Conservation (phyloP, 257 asterid species). For the Jasminum sambac region DNA sequence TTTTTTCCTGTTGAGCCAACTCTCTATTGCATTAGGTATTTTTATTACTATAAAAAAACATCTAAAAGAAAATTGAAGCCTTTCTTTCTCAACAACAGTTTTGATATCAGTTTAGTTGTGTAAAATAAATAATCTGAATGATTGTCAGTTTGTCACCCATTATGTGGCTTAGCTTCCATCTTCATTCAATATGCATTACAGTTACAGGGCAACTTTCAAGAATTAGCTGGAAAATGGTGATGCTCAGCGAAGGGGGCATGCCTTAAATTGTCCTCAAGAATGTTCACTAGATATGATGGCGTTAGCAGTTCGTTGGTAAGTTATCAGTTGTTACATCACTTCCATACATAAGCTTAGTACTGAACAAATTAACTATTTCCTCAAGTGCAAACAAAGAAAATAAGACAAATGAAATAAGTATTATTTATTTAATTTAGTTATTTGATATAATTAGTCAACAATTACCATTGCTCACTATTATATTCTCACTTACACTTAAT, state of each 20-base stretch:
- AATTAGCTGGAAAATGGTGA: constrained; percentile 87
- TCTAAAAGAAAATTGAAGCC: background rate
- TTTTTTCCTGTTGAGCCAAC: constrained; percentile 85
- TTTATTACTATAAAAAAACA: background rate
- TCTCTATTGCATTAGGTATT: constrained; percentile 76
- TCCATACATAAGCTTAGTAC: too few species aligned
- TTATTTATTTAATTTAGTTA: too few species aligned
- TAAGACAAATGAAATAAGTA: too few species aligned
- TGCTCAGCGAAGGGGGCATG: constrained; percentile 96
- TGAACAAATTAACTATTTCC: too few species aligned
- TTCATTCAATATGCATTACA: constrained; percentile 27
- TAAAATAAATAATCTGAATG: constrained; percentile 7
- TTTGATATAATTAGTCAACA: too few species aligned
- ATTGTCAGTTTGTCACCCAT: constrained; percentile 21
- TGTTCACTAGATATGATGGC: constrained; percentile 82
- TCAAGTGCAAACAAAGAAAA: too few species aligned
- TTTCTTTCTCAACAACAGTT: background rate
- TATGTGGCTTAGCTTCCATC: constrained; percentile 18
- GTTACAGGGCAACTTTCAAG: constrained; percentile 65
- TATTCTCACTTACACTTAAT: too few species aligned
- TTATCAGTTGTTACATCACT: constrained; percentile 13
- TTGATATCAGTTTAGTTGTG: constrained; percentile 9
- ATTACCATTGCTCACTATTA: too few species aligned
- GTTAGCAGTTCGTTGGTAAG: constrained; percentile 95
- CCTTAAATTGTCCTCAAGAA: constrained; percentile 83